Evolutionary conservation across 768 basidiomycete genomes (phyloP), one percentile per base, ranked within the genome.

Genomic region (Psilocybe cubensis): DNA sequence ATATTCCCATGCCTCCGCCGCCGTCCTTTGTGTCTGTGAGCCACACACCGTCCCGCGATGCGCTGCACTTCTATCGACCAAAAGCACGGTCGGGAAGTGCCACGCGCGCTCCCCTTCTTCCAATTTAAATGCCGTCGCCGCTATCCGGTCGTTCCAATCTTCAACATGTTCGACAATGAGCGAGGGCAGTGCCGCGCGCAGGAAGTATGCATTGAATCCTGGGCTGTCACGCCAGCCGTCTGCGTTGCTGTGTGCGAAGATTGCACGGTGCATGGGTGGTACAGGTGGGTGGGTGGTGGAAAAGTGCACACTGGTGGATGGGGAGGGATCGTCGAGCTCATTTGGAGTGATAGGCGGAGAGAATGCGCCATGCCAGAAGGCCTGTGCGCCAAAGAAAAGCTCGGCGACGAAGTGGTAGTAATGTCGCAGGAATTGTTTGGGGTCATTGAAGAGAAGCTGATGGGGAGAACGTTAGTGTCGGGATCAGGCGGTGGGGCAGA

Each of bases 401-500:
- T 95, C 93, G 0, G 89, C 93, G 28, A 88, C 89, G 57, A 92
- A 87, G 72, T 94, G 93, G 71, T 94, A 94, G 70, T 93, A 94
- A 68, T 94, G 93, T 44, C 79, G 75, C n/a, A 94, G 79, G 79
- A 94, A 90, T 66, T 92, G 89, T 1, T 69, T 55, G 0, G 91
- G 88, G 58, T 91, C 91, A 67, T 89, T 89, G 65, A 87, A 78
- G 33, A 86, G 68, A 10, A 85, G 62, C 84, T 86, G 44, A n/a
- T 33, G 40, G 29, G n/a, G 31, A 4, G 48, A 17, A 45, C 47
- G 48, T 54, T 47, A 20, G 24, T 1, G 52, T 38, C 35, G 35
- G 8, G 8, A 10, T 38, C 11, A 33, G 20, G 12, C 17, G 28
- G 24, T 24, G 24, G 25, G 25, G 21, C 6, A 8, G 31, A 5